Evolutionary conservation across 345 rosid species (phyloP).

Genomic region (Euphorbia lathyris): DNA sequence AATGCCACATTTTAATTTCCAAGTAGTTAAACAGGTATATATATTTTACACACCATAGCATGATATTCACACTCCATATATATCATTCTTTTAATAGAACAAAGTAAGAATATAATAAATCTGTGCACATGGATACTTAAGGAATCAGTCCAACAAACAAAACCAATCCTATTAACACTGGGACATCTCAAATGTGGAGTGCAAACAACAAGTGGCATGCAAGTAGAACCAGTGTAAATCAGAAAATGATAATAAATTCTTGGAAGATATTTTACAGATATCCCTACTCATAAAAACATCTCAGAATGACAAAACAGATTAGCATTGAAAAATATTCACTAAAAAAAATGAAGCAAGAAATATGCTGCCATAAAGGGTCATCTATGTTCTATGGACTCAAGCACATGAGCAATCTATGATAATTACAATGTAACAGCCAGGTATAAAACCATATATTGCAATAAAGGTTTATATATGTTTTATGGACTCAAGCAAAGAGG

Average conservation of each 20-base stretch:
- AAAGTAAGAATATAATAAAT: neutral
- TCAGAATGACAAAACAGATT: neutral
- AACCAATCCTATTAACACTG: neutral
- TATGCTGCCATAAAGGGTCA: neutral
- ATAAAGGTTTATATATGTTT: too few species aligned
- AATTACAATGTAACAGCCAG: neutral
- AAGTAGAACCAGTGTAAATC: neutral
- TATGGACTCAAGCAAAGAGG: too few species aligned
- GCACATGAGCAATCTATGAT: neutral
- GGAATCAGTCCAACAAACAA: neutral
- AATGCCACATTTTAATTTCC: slow-evolving; percentile 4
- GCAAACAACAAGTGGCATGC: neutral
- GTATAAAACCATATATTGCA: neutral
- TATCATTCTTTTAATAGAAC: neutral
- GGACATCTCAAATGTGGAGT: neutral
- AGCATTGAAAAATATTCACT: neutral
- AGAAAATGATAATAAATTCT: too few species aligned
- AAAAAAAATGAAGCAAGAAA: neutral
- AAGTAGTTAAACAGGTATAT: neutral
- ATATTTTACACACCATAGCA: neutral
- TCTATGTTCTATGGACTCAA: neutral
- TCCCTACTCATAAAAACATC: neutral
- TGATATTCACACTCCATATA: neutral
- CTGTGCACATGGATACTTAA: neutral
- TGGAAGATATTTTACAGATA: neutral